Conservation (phyloP, 2,329 filamentous ascomycete genomes). For the Talaromyces sp. region DNA sequence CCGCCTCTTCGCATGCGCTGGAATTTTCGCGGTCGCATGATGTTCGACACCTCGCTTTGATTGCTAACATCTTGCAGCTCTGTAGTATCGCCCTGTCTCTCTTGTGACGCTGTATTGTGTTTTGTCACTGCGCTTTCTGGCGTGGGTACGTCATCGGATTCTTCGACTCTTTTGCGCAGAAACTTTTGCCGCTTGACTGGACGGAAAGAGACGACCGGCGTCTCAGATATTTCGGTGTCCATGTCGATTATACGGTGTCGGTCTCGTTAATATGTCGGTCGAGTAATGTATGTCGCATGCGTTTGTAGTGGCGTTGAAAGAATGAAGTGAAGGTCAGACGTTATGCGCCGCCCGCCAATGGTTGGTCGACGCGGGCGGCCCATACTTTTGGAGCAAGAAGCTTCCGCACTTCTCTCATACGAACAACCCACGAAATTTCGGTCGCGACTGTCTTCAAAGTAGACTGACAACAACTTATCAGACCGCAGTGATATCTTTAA, state of each 20-base stretch:
- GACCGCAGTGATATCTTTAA: not conserved
- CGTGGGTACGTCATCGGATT: slow-evolving; percentile 24
- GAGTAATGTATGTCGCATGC: not conserved
- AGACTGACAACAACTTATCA: not conserved
- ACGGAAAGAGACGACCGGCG: slow-evolving; percentile 44
- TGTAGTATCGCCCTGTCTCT: slow-evolving; percentile 20
- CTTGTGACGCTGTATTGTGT: slow-evolving; percentile 20
- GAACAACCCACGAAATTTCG: slow-evolving; percentile 8
- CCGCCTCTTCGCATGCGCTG: slow-evolving; percentile 42
- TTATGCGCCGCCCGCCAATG: slow-evolving; percentile 4
- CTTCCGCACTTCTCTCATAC: slow-evolving; percentile 1
- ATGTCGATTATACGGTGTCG: slow-evolving; percentile 23
- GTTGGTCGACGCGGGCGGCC: slow-evolving; percentile 4
- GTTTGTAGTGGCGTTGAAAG: not conserved
- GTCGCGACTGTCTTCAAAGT: not conserved
- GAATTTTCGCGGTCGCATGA: slow-evolving; percentile 41
- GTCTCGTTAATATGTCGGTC: not conserved
- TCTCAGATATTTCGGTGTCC: slow-evolving; percentile 29
- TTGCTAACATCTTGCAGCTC: slow-evolving; percentile 22
- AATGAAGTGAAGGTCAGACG: not conserved
- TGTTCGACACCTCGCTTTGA: slow-evolving; percentile 29
- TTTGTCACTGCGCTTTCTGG: slow-evolving; percentile 12
- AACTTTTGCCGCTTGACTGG: slow-evolving; percentile 53
- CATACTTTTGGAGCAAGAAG: slow-evolving; percentile 1
- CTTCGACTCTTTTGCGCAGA: slow-evolving; percentile 45